Evolutionary conservation across 805 yeast genomes (phyloP), one percentile per base, ranked within the genome.

Genomic region (Suhomyces faveliae): DNA sequence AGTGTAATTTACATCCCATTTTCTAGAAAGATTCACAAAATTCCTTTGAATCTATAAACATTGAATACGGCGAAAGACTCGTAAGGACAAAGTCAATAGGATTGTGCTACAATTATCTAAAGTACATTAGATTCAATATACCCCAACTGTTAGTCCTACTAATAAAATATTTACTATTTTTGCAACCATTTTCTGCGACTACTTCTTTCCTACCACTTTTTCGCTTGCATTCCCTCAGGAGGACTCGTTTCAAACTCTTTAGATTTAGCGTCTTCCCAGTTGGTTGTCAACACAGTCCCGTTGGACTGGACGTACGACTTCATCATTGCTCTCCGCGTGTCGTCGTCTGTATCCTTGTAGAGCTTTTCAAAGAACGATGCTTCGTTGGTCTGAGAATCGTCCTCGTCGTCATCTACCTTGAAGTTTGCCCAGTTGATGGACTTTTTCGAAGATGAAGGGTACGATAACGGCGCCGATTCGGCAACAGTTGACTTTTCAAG

Each of bases 281-380:
- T 87, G 3, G 99, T 94, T 40, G 96, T 88, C 49, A 94, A 72
- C 1, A 96, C 81, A 0, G 99, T 94, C 17, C 99, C 99, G 57
- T 87, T 86, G 56, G 96, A 87, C 67, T 94, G 97, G n/a, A 81
- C 75, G 59, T 80, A 94, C 45, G 96, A 88, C 70, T 94, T 94
- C 96, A 89, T 86, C 98, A 94, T 94, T 1, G 99, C 99, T 44
- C 95, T 75, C 55, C 74, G 74, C 0, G 96, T 85, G 58, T 94
- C 97, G 6, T 87, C 94, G 61, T 90, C 96, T 0, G 96, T 92
- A 53, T 78, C 83, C 22, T 77, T 76, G 67, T 86, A 94, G 9
- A 94, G 61, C 53, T 81, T 75, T 56, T 81, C 79, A 70, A 94
- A 94, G 58, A 94, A 91, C 1, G 75, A 83, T 51, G 82, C 81